These are phyloP conservation scores for Pilasporangium apinafurcum DNA, from an alignment of 352 stramenopile species.

Conservation along the genomic window DNA sequence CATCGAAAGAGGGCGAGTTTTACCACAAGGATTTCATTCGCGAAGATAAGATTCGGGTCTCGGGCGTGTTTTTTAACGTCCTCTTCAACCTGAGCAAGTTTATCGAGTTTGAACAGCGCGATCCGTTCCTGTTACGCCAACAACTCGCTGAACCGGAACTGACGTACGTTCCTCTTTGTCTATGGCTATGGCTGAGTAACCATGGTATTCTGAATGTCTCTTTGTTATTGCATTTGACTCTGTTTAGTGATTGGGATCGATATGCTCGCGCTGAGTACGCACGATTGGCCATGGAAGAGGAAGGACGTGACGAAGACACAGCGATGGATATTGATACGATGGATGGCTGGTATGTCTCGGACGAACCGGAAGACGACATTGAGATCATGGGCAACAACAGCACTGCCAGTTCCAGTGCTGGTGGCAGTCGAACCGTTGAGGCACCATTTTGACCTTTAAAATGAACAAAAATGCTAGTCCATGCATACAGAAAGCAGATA, in stretches of 20 bases:
- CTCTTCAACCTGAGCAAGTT: slow-evolving; percentile 99
- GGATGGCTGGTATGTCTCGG: slow-evolving; percentile 85
- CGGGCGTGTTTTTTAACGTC: slow-evolving; percentile 97
- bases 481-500: too few relatives aligned
- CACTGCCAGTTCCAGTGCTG: slow-evolving; percentile 3
- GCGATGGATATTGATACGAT: slow-evolving; percentile 88
- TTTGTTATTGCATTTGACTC: not conserved
- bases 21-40: slow-evolving; percentile 72
- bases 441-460: slow-evolving; percentile 41
- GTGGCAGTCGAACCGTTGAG: slow-evolving; percentile 56
- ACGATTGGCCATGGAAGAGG: slow-evolving; percentile 95
- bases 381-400: slow-evolving; percentile 30
- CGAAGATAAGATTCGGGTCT: slow-evolving; percentile 87
- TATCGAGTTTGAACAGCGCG: slow-evolving; percentile 97
- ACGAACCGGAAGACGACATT: slow-evolving; percentile 69
- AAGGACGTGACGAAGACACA: slow-evolving; percentile 87
- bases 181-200: slow-evolving; percentile 1
- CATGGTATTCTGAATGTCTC: not conserved
- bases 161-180: slow-evolving; percentile 39
- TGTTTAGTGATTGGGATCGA: slow-evolving; percentile 93
- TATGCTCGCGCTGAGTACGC: slow-evolving; percentile 97
- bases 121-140: slow-evolving; percentile 96
- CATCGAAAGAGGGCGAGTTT: slow-evolving; percentile 71
- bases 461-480: not conserved
- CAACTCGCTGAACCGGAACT: slow-evolving; percentile 84